Percentiles rank a stretch among this genome's conserved stretches.
Evolutionary conservation across 2,329 filamentous ascomycete genomes (phyloP).

Genomic region (Trichophyton simii): DNA sequence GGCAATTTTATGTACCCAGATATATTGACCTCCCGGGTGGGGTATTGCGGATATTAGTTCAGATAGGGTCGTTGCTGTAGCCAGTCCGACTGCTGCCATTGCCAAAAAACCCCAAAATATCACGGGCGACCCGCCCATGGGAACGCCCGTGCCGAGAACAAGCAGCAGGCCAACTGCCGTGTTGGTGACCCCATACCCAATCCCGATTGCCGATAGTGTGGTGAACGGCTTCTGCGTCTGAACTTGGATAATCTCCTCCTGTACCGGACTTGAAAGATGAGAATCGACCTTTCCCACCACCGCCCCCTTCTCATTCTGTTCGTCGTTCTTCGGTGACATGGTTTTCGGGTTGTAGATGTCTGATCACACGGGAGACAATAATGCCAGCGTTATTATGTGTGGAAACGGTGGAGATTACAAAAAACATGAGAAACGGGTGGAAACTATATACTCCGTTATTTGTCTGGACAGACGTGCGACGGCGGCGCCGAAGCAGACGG

Average conservation of each 20-base stretch:
- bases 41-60: conserved; percentile 1
- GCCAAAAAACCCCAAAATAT: background rate
- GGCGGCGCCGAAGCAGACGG: background rate
- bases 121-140: background rate
- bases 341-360: background rate
- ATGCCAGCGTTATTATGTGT: background rate
- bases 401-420: background rate
- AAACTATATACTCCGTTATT: background rate
- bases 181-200: conserved; percentile 2
- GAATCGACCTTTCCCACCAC: background rate
- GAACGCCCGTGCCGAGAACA: background rate
- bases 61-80: conserved; percentile 1
- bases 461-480: background rate
- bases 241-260: background rate
- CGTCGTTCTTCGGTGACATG: background rate
- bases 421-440: background rate
- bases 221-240: conserved; percentile 3
- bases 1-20: conserved; percentile 1
- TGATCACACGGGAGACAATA: background rate
- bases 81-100: background rate
- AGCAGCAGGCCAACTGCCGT: background rate
- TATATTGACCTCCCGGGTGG: background rate
- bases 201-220: background rate
- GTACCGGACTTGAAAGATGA: background rate
- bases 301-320: background rate